phyloP scores from a whole-genome alignment of 2,329 filamentous ascomycete genomes.

The Karstenula rhodostoma region DNA sequence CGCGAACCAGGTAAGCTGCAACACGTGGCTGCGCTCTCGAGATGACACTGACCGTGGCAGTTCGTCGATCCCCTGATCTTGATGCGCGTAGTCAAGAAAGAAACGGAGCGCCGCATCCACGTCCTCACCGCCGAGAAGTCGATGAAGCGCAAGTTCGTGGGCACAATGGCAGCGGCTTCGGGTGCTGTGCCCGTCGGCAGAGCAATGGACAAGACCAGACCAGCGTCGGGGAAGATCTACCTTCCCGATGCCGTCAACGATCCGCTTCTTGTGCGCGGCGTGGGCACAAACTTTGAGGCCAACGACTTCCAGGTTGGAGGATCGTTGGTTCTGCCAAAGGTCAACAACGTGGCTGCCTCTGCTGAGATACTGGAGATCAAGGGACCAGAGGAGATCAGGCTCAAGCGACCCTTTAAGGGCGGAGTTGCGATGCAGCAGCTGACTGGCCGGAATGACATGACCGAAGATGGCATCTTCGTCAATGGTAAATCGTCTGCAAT shows the following conservation, averaged over 20 bases:
- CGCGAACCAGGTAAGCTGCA: constrained; percentile 68
- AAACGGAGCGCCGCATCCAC: constrained; percentile 86
- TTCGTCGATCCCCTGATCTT: constrained; percentile 96
- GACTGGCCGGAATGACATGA: constrained; percentile 78
- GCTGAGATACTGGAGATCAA: constrained; percentile 84
- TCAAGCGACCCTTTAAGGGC: constrained; percentile 88
- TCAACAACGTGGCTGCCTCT: constrained; percentile 82
- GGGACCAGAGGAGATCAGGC: constrained; percentile 78
- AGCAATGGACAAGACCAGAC: constrained; percentile 86
- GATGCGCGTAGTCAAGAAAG: constrained; percentile 86
- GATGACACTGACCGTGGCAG: constrained; percentile 54
- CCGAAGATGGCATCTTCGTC: constrained; percentile 69
- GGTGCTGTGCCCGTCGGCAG: constrained; percentile 93
- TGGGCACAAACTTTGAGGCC: constrained; percentile 83
- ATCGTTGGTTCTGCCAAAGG: constrained; percentile 83
- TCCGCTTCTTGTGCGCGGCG: constrained; percentile 79
- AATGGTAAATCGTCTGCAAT: constrained; percentile 62
- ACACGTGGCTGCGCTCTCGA: not conserved
- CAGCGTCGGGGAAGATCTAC: constrained; percentile 81
- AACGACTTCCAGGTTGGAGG: constrained; percentile 65
- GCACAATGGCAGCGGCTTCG: constrained; percentile 81
- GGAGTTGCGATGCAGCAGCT: constrained; percentile 79
- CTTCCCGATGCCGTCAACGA: constrained; percentile 87
- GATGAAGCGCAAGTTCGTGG: constrained; percentile 88
- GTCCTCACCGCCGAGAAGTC: constrained; percentile 96